Conservation (phyloP, 228 moss, liverwort and hornwort genomes). For the Sphagnum magellanicum region DNA sequence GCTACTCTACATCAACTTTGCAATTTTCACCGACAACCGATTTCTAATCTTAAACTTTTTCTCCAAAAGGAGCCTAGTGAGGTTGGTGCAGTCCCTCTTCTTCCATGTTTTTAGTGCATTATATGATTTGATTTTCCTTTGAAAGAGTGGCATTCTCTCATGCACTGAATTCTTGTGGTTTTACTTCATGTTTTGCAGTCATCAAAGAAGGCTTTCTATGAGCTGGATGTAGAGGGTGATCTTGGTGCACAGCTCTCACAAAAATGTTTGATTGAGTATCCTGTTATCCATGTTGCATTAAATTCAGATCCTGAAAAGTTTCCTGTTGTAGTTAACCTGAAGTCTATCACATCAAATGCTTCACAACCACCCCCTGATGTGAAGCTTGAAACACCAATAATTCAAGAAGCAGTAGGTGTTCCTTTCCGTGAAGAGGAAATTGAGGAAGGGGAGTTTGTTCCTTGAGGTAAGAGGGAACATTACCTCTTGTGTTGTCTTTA, state of each 20-base stretch:
- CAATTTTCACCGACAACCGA: slow-evolving; percentile 38
- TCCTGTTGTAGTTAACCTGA: slow-evolving; percentile 7
- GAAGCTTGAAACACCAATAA: slow-evolving; percentile 2
- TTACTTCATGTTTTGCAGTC: slow-evolving; percentile 40
- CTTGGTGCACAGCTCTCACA: slow-evolving; percentile 66
- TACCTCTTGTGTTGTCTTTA: no score
- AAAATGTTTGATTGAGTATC: slow-evolving; percentile 80
- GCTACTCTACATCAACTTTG: slow-evolving; percentile 55
- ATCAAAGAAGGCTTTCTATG: slow-evolving; percentile 46
- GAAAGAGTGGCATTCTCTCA: background rate
- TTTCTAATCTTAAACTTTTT: slow-evolving; percentile 51
- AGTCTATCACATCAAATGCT: slow-evolving; percentile 5
- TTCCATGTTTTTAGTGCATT: background rate
- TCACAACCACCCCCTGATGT: slow-evolving; percentile 4
- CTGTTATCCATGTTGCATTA: slow-evolving; percentile 61
- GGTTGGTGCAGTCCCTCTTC: slow-evolving; percentile 16
- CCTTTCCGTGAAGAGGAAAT: slow-evolving; percentile 70
- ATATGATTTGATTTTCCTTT: background rate
- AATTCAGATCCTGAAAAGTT: slow-evolving; percentile 36
- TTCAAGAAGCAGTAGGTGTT: slow-evolving; percentile 42
- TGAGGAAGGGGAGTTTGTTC: slow-evolving; percentile 75
- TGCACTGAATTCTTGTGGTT: background rate
- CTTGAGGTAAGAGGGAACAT: background rate
- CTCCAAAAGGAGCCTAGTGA: slow-evolving; percentile 65
- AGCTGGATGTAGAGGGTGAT: slow-evolving; percentile 36